Evolutionary conservation across 2,329 filamentous ascomycete species (phyloP), one percentile per base, ranked within the genome.

Genomic region (Clarireedia hainanense): DNA sequence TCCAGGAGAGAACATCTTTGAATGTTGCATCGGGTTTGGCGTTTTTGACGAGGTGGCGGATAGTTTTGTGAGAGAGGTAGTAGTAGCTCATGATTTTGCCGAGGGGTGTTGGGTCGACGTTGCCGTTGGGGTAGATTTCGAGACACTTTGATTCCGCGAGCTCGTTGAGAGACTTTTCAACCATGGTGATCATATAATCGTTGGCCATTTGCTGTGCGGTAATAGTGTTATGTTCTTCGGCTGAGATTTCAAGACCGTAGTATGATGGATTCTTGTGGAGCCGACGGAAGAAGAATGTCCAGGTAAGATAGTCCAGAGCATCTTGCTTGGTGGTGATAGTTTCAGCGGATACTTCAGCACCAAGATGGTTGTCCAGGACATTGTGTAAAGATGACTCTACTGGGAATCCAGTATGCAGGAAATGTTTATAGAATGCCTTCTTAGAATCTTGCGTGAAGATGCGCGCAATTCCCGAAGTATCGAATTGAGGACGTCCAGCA

Each of bases 41-140:
- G 62, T 92, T 80, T 47, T 82, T 79, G 60, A 88, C 83, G 6
- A 99, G 80, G 65, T 90, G 85, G 1, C 94, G 88, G 65, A 99
- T 91, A 0, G 94, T 99, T 72, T 88, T 88, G 74, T 99, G 94
- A 0, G 91, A 95, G 48, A 94, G 84, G 69, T 99, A 99, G 78
- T 99, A 99, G 77, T 97, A 99, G 70, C 89, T 95, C 90, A 97
- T 96, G 68, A 99, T 97, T 75, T 96, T 96, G 65, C 94, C 94
- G 6, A 97, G 80, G 0, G 92, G 86, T 0, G 94, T 97, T 0
- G 92, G 77, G 64, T 96, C 88, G 27, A 99, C 85, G 63, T 96
- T 88, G 45, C 92, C 92, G 61, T 94, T 96, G 46, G 86, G 85
- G 65, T 89, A 87, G 3, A 95, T 79, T 17, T 85, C 79, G 15